Base-by-base conservation (phyloP, 1,284 basidiomycete genomes). In the Jaminaea rosea region DNA sequence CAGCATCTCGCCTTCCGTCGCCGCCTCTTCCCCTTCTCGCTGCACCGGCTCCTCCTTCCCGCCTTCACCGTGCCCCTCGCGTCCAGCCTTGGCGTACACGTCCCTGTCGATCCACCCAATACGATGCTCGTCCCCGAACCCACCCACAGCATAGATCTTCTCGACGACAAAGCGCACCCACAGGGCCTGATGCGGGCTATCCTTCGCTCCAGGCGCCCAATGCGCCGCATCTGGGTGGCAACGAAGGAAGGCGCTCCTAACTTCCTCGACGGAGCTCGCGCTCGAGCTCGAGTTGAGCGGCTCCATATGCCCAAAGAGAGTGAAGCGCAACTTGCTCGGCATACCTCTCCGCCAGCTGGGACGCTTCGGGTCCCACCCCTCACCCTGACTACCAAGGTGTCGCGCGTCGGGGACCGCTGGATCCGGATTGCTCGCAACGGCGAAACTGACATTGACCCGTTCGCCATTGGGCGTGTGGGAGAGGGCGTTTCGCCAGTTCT, bases 81-180 rank as follows among this genome's bases (percentile, higher is more conserved):
- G n/a, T 4, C 34, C 34, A 36, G 34, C 34, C 10, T 15, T 21
- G 6, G 19, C 39, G 24, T 42, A 71, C 17, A 55, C 50, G 8
- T 59, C 54, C 46, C 53, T 47, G 27, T 47, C 52, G 44, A 73
- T 53, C 59, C 61, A 59, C 21, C 71, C 69, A 26, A 73, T 73
- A 36, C 56, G 58, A 55, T 71, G 70, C 53, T 73, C 71, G 47
- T 73, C 71, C 7, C 71, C 69, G 27, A 69, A 73, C 23, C 71
- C 71, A 7, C 71, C 71, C 0, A 73, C 63, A 46, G 61, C 63
- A 49, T 71, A 72, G 7, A 65, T 58, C 45, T 52, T 49, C 28
- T 64, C 45, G 23, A 65, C 59, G 21, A 42, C 46, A 52, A 73
- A 67, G 4, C 55, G 56, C 24, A 65, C 62, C 65, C 65, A 73